These are phyloP conservation scores for Mrakia blollopis DNA, from an alignment of 768 basidiomycete genomes.

Conservation along the genomic window DNA sequence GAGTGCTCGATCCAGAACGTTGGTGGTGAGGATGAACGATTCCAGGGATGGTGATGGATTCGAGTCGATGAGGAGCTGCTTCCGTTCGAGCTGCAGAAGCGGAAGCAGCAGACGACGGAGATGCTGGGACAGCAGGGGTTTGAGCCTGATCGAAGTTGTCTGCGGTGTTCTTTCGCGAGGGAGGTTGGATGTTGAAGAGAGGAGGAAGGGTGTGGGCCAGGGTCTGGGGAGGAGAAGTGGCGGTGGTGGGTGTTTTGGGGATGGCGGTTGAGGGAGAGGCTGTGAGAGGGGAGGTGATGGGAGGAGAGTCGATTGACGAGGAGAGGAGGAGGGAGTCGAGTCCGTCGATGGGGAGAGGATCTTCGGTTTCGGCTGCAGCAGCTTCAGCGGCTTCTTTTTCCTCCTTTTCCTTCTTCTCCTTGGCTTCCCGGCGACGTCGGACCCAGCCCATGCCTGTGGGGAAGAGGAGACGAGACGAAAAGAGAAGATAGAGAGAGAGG, in stretches of 20 bases:
- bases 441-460: slow-evolving; percentile 27
- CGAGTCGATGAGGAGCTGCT: not conserved
- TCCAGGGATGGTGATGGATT: not conserved
- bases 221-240: not conserved
- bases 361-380: not conserved
- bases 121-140: too few relatives aligned
- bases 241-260: not conserved
- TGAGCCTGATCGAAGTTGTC: too few relatives aligned
- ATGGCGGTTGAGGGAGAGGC: not conserved
- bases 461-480: too few relatives aligned
- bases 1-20: not conserved
- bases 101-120: not conserved
- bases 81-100: not conserved
- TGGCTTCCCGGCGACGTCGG: slow-evolving; percentile 18
- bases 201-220: not conserved
- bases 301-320: not conserved
- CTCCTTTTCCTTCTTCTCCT: slow-evolving; percentile 24
- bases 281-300: too few relatives aligned
- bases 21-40: too few relatives aligned
- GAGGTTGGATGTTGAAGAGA: not conserved
- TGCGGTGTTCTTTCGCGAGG: not conserved
- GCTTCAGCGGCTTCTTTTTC: slow-evolving; percentile 7
- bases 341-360: not conserved
- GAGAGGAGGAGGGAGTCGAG: not conserved
- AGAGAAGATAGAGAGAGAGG: too few relatives aligned